Evolutionary conservation across 805 yeast genomes (phyloP), one percentile per base, ranked within the genome.

Genomic region (Yarrowia sp.): DNA sequence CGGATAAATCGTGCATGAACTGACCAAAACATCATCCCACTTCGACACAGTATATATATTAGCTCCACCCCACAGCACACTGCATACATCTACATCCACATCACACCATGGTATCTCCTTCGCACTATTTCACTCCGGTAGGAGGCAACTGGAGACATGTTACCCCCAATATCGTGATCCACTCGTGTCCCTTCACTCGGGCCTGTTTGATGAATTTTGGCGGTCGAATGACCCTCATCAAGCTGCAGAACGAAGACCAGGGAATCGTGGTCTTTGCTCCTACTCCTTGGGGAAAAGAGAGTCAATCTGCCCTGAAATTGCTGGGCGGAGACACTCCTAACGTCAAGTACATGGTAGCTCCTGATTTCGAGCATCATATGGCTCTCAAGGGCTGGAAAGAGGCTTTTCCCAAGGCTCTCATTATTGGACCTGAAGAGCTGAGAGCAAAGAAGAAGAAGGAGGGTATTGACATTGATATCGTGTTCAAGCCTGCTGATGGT

Each of bases 321-420:
- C 17, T 63, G n/a, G 42, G 38, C 0, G 67, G 64, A 14, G 66
- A 42, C 9, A n/a, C 32, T 10, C 63, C 66, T 28, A 69, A 69
- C 15, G 72, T 74, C 42, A 69, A 66, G 47, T 73, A 73, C 67
- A 76, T 85, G 41, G 78, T 88, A 45, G 78, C 87, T 53, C 90
- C 91, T 1, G 89, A 87, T 70, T 70, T 68, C 36, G 88, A 85
- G 68, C 92, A 87, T 71, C 84, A 88, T 0, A 75, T 87, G 83
- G 89, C 87, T 2, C 83, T 86, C 11, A 71, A 74, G 31, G 80
- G 82, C 13, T 82, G 86, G 74, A 81, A 83, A 71, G 75, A 77
- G 13, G 73, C 74, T 45, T 78, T 75, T 69, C 87, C 87, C 3
- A 68, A 74, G 2, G 69, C 81, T 64, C 79, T 80, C 68, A 72